These are phyloP conservation scores for Metschnikowia kunwiensis DNA, from an alignment of 805 yeast species.

Conservation along the genomic window DNA sequence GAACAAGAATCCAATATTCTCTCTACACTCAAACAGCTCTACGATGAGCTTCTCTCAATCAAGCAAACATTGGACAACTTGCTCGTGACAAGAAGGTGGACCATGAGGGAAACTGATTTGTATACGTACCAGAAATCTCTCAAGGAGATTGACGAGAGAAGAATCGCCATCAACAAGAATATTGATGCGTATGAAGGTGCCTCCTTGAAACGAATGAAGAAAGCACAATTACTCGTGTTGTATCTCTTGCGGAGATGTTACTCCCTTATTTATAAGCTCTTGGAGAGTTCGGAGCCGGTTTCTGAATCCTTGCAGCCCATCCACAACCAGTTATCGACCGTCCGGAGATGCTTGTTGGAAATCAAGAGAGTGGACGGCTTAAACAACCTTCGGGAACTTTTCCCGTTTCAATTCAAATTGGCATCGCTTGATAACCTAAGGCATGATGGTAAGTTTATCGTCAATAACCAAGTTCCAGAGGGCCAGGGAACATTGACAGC, in stretches of 20 bases:
- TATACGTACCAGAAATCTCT: conserved; percentile 76
- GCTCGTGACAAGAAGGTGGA: conserved; percentile 94
- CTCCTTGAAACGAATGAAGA: conserved; percentile 24
- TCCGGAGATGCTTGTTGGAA: conserved; percentile 83
- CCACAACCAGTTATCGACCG: conserved; percentile 91
- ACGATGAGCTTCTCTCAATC: conserved; percentile 59
- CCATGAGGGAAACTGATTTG: conserved; percentile 91
- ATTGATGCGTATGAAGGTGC: conserved; percentile 20
- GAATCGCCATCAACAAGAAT: conserved; percentile 43
- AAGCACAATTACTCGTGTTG: conserved; percentile 48
- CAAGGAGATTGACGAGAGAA: conserved; percentile 66
- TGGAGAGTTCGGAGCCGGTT: conserved; percentile 93
- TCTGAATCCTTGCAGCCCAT: conserved; percentile 90
- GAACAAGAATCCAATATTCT: conserved; percentile 38
- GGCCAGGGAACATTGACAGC: conserved; percentile 97
- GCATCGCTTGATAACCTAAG: conserved; percentile 86
- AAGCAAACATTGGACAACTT: conserved; percentile 77
- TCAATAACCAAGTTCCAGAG: conserved; percentile 88
- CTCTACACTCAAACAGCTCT: conserved; percentile 46
- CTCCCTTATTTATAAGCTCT: conserved; percentile 80
- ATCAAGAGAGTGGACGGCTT: conserved; percentile 92
- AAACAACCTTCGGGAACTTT: conserved; percentile 80
- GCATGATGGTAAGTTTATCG: conserved; percentile 87
- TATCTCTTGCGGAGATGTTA: conserved; percentile 87
- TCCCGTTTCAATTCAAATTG: conserved; percentile 93